Evolutionary conservation across 1,139 yeast species (phyloP), one percentile per base, ranked within the genome.

Genomic region (Protomyces macrosporus): DNA sequence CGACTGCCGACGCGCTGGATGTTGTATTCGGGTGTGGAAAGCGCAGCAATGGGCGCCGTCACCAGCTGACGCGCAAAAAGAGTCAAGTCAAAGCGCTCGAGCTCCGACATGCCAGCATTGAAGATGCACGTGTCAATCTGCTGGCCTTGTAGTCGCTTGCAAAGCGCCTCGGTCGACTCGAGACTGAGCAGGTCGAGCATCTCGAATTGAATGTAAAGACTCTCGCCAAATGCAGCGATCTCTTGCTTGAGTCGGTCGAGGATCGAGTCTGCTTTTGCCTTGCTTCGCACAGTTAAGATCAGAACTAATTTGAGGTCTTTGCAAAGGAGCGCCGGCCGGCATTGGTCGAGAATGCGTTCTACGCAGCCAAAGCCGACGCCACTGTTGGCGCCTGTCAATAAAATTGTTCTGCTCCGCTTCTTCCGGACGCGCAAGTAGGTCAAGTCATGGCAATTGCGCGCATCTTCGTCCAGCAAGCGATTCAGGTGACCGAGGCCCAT

Each of bases 101-200:
- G 88, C 5, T 86, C 88, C 45, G 96, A 91, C 72, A 88, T 96
- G 3, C 96, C 95, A 3, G 98, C 93, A 75, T 91, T 93, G 66
- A 90, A 81, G 71, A 88, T 88, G 67, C 91, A 74, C 72, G 85
- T 89, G 74, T 93, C 93, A 52, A 93, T 81, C 59, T 83, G 82
- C 16, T 74, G 72, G 76, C 85, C 90, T 67, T 84, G 82, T 69
- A 83, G 81, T 67, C 77, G 77, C n/a, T 7, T 35, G 16, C 50
- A 48, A 67, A 93, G 75, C 23, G 83, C 80, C 45, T 88, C 76
- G 10, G 91, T 82, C 0, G 97, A 88, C 4, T 90, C 87, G 97
- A 91, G 90, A 71, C 88, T 84, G n/a, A 91, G 81, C 72, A 93
- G 90, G 73, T 93, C 98, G 37, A 93, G 85, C 60, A 91, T 78